These are phyloP conservation scores for Ogataea saltuana DNA, from an alignment of 805 yeast genomes.

Conservation along the genomic window DNA sequence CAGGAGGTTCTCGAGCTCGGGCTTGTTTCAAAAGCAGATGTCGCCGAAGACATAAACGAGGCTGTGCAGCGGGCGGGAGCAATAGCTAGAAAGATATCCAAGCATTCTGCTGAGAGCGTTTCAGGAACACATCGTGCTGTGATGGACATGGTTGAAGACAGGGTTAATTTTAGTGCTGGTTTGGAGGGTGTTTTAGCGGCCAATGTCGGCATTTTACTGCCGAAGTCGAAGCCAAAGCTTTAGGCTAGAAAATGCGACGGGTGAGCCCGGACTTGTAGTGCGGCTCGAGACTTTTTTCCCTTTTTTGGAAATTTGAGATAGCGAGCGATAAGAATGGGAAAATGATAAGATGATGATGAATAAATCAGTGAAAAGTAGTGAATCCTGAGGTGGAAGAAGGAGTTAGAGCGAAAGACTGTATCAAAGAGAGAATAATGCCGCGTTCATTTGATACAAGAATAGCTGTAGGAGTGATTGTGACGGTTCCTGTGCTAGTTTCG, in stretches of 20 bases:
- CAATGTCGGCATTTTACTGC: conserved; percentile 10
- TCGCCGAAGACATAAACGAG: conserved; percentile 45
- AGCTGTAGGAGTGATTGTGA: conserved; percentile 11
- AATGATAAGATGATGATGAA: not conserved
- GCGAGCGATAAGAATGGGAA: not conserved
- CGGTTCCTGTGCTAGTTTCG: conserved; percentile 15
- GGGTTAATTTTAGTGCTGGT: conserved; percentile 42
- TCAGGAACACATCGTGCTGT: conserved; percentile 61
- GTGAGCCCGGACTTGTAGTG: too few relatives aligned
- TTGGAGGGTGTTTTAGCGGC: conserved; percentile 47
- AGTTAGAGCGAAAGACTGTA: too few relatives aligned
- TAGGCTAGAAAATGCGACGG: too few relatives aligned
- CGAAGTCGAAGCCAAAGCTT: conserved; percentile 2
- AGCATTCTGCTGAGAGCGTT: conserved; percentile 57
- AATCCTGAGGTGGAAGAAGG: too few relatives aligned
- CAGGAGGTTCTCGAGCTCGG: conserved; percentile 61
- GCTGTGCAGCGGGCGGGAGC: conserved; percentile 52
- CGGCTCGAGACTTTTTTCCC: too few relatives aligned
- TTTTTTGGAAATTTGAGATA: conserved; percentile 4
- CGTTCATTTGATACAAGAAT: conserved; percentile 4
- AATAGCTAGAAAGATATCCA: conserved; percentile 49
- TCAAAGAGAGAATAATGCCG: not conserved
- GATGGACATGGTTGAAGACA: conserved; percentile 43
- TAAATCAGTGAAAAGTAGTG: too few relatives aligned
- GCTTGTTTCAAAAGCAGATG: conserved; percentile 43